These are phyloP conservation scores for Rubia yunnanensis DNA, from an alignment of 257 asterid genomes.

Conservation along the genomic window DNA sequence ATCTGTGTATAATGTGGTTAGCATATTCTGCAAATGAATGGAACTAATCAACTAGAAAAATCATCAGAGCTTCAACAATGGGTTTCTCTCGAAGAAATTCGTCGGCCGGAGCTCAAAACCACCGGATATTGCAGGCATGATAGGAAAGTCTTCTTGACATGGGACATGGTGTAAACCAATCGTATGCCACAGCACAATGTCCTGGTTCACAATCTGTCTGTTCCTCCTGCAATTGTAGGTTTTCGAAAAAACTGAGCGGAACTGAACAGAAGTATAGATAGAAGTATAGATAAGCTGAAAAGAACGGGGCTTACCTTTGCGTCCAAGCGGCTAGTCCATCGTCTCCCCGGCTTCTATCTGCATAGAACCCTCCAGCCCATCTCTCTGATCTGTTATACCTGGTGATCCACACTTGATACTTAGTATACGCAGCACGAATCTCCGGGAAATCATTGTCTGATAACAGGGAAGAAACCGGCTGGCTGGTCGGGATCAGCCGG, in stretches of 20 bases:
- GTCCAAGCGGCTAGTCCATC: slow-evolving; percentile 64
- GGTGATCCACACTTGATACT: slow-evolving; percentile 57
- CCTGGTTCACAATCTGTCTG: slow-evolving; percentile 37
- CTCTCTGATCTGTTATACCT: slow-evolving; percentile 39
- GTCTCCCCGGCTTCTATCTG: slow-evolving; percentile 55
- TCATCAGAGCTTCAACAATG: slow-evolving; percentile 22
- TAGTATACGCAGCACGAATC: slow-evolving; percentile 46
- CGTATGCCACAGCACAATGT: slow-evolving; percentile 66
- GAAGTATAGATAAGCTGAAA: too few relatives aligned
- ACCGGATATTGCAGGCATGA: slow-evolving; percentile 45
- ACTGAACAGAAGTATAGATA: too few relatives aligned
- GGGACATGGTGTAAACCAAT: slow-evolving; percentile 69
- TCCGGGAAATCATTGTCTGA: slow-evolving; percentile 53
- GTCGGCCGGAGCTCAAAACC: slow-evolving; percentile 60
- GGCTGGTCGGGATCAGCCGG: slow-evolving; percentile 43
- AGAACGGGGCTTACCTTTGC: slow-evolving; percentile 37
- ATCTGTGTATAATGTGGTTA: neutral
- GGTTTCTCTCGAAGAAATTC: slow-evolving; percentile 55
- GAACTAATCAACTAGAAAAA: neutral
- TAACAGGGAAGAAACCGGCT: slow-evolving; percentile 30
- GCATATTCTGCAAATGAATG: neutral
- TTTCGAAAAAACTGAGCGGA: too few relatives aligned
- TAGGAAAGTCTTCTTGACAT: slow-evolving; percentile 59
- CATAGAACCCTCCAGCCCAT: slow-evolving; percentile 74
- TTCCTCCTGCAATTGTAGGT: slow-evolving; percentile 43